A percentile compares a stretch with the other conserved stretches of the same genome.
Evolutionary conservation across 768 basidiomycete genomes (phyloP).

Genomic region (Hericium rajendrae): DNA sequence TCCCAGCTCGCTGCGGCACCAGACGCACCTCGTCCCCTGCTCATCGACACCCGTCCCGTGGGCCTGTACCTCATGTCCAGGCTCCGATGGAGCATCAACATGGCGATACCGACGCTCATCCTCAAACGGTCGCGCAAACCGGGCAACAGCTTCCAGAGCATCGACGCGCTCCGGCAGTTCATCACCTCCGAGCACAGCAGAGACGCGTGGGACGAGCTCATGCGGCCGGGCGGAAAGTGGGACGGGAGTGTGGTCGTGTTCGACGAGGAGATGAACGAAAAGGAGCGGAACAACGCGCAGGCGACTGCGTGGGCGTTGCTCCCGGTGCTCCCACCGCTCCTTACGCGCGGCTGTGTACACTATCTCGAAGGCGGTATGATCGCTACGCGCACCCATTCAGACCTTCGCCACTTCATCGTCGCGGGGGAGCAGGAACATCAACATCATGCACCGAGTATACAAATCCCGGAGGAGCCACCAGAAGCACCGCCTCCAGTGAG

Average conservation of each 20-base stretch:
- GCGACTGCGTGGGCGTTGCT: slow-evolving; percentile 65
- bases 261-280: slow-evolving; percentile 67
- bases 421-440: slow-evolving; percentile 23
- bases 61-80: slow-evolving; percentile 55
- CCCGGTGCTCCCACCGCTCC: slow-evolving; percentile 48
- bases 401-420: slow-evolving; percentile 42
- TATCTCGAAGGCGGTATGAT: slow-evolving; percentile 70
- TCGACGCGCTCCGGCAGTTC: slow-evolving; percentile 68
- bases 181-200: slow-evolving; percentile 74
- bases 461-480: background rate
- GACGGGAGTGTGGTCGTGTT: slow-evolving; percentile 71
- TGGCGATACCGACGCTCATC: slow-evolving; percentile 85
- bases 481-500: slow-evolving; percentile 6
- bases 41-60: slow-evolving; percentile 77
- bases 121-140: slow-evolving; percentile 76
- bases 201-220: slow-evolving; percentile 56
- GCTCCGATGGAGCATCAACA: slow-evolving; percentile 64
- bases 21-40: slow-evolving; percentile 42
- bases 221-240: slow-evolving; percentile 45
- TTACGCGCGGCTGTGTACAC: slow-evolving; percentile 44
- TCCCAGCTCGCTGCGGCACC: slow-evolving; percentile 31
- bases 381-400: slow-evolving; percentile 47
- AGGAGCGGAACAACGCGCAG: slow-evolving; percentile 45
- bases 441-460: background rate
- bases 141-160: slow-evolving; percentile 51